phyloP scores from a whole-genome alignment of 2,329 filamentous ascomycete species.

The Pseudocercospora pini-densiflorae region DNA sequence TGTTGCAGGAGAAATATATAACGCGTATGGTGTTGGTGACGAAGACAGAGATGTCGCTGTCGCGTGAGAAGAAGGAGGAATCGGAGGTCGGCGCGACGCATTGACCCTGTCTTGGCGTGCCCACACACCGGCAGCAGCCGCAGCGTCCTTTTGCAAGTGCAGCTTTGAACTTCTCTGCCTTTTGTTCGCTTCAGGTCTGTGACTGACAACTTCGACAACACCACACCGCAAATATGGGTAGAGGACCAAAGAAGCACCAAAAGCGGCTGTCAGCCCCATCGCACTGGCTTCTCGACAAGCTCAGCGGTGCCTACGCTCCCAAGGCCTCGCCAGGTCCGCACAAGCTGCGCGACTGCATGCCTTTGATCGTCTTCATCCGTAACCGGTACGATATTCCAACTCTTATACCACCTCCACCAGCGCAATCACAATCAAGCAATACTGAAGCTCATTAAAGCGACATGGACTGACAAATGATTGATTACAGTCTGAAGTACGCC shows the following conservation, averaged over 20 bases:
- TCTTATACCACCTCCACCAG: not conserved
- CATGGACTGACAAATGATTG: slow-evolving; percentile 17
- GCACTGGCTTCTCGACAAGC: slow-evolving; percentile 99
- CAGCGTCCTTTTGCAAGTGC: not conserved
- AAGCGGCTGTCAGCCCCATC: slow-evolving; percentile 99
- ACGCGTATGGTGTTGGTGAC: not conserved
- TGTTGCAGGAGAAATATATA: not conserved
- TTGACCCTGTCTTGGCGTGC: not conserved
- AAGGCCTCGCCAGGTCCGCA: slow-evolving; percentile 84
- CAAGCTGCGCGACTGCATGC: slow-evolving; percentile 99
- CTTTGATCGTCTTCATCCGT: slow-evolving; percentile 97
- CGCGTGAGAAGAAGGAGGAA: not conserved
- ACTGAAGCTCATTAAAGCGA: not conserved
- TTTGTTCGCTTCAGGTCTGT: slow-evolving; percentile 14
- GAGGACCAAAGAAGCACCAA: slow-evolving; percentile 76
- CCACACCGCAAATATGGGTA: slow-evolving; percentile 63
- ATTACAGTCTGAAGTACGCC: slow-evolving; percentile 95
- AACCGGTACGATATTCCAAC: slow-evolving; percentile 55
- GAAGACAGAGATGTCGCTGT: not conserved
- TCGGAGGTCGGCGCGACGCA: not conserved
- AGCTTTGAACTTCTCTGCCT: not conserved
- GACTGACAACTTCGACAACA: slow-evolving; percentile 22
- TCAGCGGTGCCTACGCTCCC: slow-evolving; percentile 78
- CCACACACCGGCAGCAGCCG: not conserved
- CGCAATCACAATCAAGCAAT: not conserved